Percentiles rank a stretch among this genome's conserved stretches.
Evolutionary conservation across 2,329 filamentous ascomycete species (phyloP).

Genomic region (Myriosclerotinia curreyana): DNA sequence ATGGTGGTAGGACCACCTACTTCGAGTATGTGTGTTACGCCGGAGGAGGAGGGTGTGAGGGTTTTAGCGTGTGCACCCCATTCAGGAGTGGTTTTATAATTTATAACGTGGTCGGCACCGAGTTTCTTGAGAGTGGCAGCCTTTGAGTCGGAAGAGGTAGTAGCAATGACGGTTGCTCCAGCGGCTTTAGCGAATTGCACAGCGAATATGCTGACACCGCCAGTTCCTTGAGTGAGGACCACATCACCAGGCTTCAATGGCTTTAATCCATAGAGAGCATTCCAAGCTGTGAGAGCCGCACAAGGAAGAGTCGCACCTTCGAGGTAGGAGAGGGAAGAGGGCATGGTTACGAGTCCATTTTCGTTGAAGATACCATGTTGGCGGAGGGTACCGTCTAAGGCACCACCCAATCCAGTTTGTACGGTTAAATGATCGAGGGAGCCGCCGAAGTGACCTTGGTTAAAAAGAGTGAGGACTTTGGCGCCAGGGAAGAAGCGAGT

Average conservation of each 20-base stretch:
- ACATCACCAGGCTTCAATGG: conserved; percentile 39
- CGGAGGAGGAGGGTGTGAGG: conserved; percentile 40
- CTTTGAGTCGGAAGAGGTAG: conserved; percentile 43
- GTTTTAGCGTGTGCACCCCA: conserved; percentile 44
- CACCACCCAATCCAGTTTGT: conserved; percentile 55
- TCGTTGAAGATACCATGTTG: conserved; percentile 50
- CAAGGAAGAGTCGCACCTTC: conserved; percentile 52
- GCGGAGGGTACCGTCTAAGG: conserved; percentile 48
- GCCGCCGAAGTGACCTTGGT: conserved; percentile 44
- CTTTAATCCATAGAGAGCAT: conserved; percentile 52
- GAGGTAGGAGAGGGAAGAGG: conserved; percentile 46
- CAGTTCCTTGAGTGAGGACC: conserved; percentile 45
- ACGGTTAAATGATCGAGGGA: conserved; percentile 31
- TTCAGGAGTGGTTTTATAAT: conserved; percentile 43
- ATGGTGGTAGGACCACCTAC: conserved; percentile 44
- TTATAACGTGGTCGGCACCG: conserved; percentile 46
- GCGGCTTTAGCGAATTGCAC: conserved; percentile 44
- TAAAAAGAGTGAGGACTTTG: conserved; percentile 59
- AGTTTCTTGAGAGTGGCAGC: conserved; percentile 41
- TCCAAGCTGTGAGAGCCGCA: conserved; percentile 56
- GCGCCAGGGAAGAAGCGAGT: conserved; percentile 56
- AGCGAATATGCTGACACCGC: conserved; percentile 43
- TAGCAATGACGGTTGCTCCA: conserved; percentile 45
- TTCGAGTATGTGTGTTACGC: conserved; percentile 47
- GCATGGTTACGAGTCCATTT: conserved; percentile 59